Percentiles rank a stretch among this genome's conserved stretches.
Evolutionary conservation across 2,329 filamentous ascomycete genomes (phyloP).

Genomic region (Diaporthe sp.): DNA sequence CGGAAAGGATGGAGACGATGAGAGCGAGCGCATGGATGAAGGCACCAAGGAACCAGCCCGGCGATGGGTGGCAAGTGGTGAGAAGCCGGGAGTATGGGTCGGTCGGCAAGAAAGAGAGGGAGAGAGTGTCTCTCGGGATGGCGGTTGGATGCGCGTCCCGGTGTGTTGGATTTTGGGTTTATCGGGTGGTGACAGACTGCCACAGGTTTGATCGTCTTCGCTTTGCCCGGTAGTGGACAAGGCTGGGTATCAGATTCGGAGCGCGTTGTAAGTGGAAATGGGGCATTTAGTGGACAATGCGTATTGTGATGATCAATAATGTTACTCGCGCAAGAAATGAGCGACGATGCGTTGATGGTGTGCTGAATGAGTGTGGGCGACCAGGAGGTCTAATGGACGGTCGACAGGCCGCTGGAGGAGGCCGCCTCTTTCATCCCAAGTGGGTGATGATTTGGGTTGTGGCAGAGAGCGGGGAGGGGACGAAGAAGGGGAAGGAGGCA

Average conservation of each 20-base stretch:
- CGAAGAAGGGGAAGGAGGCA: neutral
- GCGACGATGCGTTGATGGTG: constrained; percentile 15
- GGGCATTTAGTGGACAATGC: constrained; percentile 36
- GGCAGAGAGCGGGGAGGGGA: neutral
- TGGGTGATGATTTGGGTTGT: neutral
- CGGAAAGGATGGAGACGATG: constrained; percentile 10
- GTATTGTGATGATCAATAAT: constrained; percentile 35
- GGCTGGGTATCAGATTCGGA: constrained; percentile 34
- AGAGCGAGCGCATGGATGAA: neutral
- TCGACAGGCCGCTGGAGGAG: constrained; percentile 26
- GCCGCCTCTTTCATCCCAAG: constrained; percentile 35
- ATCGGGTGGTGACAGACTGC: constrained; percentile 6
- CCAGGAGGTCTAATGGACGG: constrained; percentile 4
- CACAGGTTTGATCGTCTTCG: constrained; percentile 40
- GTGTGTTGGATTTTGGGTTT: constrained; percentile 13
- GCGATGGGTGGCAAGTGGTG: neutral
- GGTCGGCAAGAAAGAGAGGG: neutral
- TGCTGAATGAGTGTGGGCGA: constrained; percentile 21
- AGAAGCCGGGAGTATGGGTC: neutral
- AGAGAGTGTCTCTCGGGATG: constrained; percentile 4
- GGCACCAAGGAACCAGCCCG: constrained; percentile 27
- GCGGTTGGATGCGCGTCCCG: constrained; percentile 5
- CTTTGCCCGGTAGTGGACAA: constrained; percentile 37
- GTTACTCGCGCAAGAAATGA: constrained; percentile 29
- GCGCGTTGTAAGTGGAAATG: constrained; percentile 21